Base-by-base conservation (phyloP, 345 rosid species). In the Murraya koenigii region DNA sequence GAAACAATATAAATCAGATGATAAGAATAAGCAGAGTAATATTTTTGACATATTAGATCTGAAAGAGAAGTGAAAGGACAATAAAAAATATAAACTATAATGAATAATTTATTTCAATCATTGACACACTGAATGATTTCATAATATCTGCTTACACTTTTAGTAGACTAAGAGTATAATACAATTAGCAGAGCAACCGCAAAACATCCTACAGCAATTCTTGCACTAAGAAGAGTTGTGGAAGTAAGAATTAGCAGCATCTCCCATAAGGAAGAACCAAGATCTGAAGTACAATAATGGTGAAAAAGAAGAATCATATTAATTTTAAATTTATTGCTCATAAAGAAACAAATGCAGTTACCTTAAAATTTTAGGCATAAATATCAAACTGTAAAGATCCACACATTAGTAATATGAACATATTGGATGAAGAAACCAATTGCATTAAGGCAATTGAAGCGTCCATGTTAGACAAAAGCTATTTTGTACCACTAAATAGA, bases 181-280 rank as follows among this genome's bases (percentile, higher is more conserved):
- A 87, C 95, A 69, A 91, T 52, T 23, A 91, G 61, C 47, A 91
- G 80, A 26, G 93, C 88, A 71, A 76, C 76, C 63, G 80, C 79
- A 66, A 91, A 79, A 79, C 95, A 88, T 72, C 89, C 95, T 6
- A 89, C 90, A 36, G 93, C 95, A 77, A 91, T 91, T 81, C 90
- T 87, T 67, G 91, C 89, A 22, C 90, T 88, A 22, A 84, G 76
- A 72, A 84, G 90, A 87, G 86, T 87, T 71, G 95, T 88, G 25
- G 93, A 88, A 71, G 95, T 91, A 49, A 91, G 91, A 36, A 87
- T 85, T 82, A 89, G 85, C 71, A 81, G 80, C 95, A 91, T 89
- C 61, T 91, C 93, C 93, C 91, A 89, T 74, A 91, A 89, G 28
- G 93, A 89, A 36, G 95, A 88, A 54, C 95, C 93, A 17, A 89